Conservation (phyloP, 2,329 filamentous ascomycete genomes). For the Hypomyces perniciosus region DNA sequence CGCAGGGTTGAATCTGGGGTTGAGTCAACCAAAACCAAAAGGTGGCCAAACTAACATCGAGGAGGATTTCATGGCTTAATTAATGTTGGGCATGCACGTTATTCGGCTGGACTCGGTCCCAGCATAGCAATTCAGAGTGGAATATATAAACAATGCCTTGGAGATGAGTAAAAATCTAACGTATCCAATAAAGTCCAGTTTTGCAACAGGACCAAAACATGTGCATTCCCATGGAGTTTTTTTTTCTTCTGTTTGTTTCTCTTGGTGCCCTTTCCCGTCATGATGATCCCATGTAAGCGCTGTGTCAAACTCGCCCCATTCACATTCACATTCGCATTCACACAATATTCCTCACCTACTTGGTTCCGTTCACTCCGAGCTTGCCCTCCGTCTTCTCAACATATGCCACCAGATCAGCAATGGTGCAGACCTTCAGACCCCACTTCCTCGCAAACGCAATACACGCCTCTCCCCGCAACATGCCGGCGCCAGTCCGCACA, state of each 20-base stretch:
- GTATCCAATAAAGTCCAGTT: too few species aligned
- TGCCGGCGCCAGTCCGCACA: slow-evolving; percentile 62
- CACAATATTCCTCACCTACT: not conserved
- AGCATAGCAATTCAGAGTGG: not conserved
- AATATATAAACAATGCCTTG: not conserved
- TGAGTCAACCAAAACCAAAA: slow-evolving; percentile 1
- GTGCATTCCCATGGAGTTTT: not conserved
- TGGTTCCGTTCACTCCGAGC: slow-evolving; percentile 32
- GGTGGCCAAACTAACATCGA: slow-evolving; percentile 28
- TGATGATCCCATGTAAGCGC: not conserved
- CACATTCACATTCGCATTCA: too few species aligned
- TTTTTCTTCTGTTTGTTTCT: not conserved
- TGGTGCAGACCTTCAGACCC: slow-evolving; percentile 91
- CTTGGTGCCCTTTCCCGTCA: not conserved
- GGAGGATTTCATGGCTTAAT: slow-evolving; percentile 40
- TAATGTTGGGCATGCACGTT: not conserved
- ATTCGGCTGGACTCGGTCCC: not conserved
- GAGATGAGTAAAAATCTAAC: too few species aligned
- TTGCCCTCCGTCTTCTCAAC: slow-evolving; percentile 70
- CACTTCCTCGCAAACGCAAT: slow-evolving; percentile 81
- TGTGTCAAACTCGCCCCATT: too few species aligned
- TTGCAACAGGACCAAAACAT: not conserved
- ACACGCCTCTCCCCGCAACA: slow-evolving; percentile 88
- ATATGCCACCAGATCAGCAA: slow-evolving; percentile 79
- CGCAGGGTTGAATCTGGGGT: slow-evolving; percentile 35